Evolutionary conservation across 306 rosid genomes (phyloP), one percentile per base, ranked within the genome.

Genomic region (Erythrophleum fordii): DNA sequence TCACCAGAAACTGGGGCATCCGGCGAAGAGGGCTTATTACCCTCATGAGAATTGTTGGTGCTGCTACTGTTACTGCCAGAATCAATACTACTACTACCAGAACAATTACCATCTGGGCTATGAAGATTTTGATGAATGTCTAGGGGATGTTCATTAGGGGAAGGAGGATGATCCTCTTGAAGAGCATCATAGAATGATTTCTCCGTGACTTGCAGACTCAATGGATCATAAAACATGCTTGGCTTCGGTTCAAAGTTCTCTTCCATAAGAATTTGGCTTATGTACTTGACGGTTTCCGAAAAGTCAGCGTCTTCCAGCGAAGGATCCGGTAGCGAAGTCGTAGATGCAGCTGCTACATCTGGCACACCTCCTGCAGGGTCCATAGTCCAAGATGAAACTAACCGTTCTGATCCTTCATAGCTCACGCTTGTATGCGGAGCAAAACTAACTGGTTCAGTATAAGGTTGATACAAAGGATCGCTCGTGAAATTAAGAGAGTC

Each of bases 251-350:
- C 92, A 59, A 89, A 83, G 49, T 86, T 87, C 79, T 91, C 98
- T 72, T 93, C 94, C 98, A 92, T 89, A 17, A 94, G 89, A 75
- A 94, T 73, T 23, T 86, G 85, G 72, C 77, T 68, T 14, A 86
- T 86, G 83, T 83, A 83, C 76, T 46, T 77, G 1, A 28, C 45
- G 2, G 87, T 86, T 80, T 86, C 89, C n/a, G 87, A 77, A 65
- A 83, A 83, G 14, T 86, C 89, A 58, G 77, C 65, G 68, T 86
- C 87, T 73, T 83, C 87, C 0, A 75, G 5, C 0, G 86, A 85
- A 69, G 81, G 76, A 71, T 79, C 84, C 12, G 69, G 28, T 0
- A 12, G 69, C 35, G 52, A 59, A 18, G 62, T 39, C 1, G 35
- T 0, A 0, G 84, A 3, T 0, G 77, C 62, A 11, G 51, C 46